These are phyloP conservation scores for Boletus subparvulus DNA, from an alignment of 768 basidiomycete species.

Conservation along the genomic window DNA sequence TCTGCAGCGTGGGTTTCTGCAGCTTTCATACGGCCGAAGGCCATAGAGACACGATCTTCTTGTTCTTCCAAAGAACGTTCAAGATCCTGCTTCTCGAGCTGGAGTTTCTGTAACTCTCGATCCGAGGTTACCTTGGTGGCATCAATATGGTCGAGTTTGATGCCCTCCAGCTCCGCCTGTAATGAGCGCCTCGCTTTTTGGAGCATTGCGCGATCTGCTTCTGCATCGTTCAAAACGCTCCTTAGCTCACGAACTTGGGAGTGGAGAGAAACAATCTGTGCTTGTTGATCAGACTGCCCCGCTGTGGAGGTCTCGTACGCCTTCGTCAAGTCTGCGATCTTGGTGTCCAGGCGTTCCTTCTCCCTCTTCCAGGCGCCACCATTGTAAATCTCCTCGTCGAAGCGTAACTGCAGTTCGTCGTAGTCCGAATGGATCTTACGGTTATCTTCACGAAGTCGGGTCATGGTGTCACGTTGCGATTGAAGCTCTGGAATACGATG, in stretches of 20 bases:
- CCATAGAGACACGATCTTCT: constrained; percentile 67
- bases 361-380: constrained; percentile 85
- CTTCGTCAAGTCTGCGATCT: constrained; percentile 71
- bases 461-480: constrained; percentile 73
- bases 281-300: constrained; percentile 77
- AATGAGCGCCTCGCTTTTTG: constrained; percentile 81
- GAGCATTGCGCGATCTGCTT: constrained; percentile 73
- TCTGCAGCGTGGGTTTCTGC: constrained; percentile 75
- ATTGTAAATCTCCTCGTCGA: constrained; percentile 76
- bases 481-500: constrained; percentile 56
- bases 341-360: constrained; percentile 81
- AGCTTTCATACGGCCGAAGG: constrained; percentile 77
- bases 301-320: constrained; percentile 72
- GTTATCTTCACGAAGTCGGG: constrained; percentile 75
- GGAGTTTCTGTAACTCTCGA: constrained; percentile 70
- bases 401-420: constrained; percentile 70
- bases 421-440: constrained; percentile 74
- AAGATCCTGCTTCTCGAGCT: constrained; percentile 79
- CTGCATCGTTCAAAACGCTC: constrained; percentile 79
- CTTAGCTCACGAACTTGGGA: constrained; percentile 85
- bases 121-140: constrained; percentile 68
- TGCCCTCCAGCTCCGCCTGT: constrained; percentile 77
- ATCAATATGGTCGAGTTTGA: constrained; percentile 74
- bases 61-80: constrained; percentile 78
- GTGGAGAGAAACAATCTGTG: constrained; percentile 79